Evolutionary conservation across 352 stramenopile genomes (phyloP).

Genomic region (Globisporangium polare): DNA sequence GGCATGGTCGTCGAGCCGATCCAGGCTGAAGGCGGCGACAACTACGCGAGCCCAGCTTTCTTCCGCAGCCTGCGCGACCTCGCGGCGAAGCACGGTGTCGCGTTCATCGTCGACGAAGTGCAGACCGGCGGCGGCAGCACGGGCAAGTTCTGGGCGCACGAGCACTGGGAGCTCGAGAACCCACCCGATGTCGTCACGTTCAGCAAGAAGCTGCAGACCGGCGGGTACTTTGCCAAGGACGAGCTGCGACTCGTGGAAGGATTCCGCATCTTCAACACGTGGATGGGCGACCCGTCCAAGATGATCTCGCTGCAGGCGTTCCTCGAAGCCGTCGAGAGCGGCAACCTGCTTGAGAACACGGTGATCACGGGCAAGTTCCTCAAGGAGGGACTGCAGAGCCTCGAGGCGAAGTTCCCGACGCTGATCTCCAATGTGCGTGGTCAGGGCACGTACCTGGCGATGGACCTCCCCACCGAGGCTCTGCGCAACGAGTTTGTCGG

Average conservation of each 20-base stretch:
- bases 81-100: conserved; percentile 51
- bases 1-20: conserved; percentile 83
- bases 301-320: conserved; percentile 80
- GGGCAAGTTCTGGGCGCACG: conserved; percentile 82
- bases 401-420: conserved; percentile 46
- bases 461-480: conserved; percentile 64
- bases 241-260: conserved; percentile 65
- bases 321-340: conserved; percentile 54
- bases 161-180: conserved; percentile 76
- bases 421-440: conserved; percentile 73
- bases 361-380: conserved; percentile 65
- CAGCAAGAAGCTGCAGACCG: conserved; percentile 85
- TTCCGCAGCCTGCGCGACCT: conserved; percentile 59
- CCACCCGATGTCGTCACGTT: conserved; percentile 82
- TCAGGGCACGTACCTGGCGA: conserved; percentile 75
- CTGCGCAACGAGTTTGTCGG: conserved; percentile 61
- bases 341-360: conserved; percentile 71
- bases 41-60: conserved; percentile 68
- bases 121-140: conserved; percentile 80
- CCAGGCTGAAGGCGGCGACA: conserved; percentile 78
- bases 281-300: conserved; percentile 85
- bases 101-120: conserved; percentile 86
- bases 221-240: conserved; percentile 76
- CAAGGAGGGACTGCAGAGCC: conserved; percentile 40
- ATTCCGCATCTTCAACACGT: conserved; percentile 88